Evolutionary conservation across 148 eudicot species (phyloP).

Genomic region (Chenopodium formosanum): DNA sequence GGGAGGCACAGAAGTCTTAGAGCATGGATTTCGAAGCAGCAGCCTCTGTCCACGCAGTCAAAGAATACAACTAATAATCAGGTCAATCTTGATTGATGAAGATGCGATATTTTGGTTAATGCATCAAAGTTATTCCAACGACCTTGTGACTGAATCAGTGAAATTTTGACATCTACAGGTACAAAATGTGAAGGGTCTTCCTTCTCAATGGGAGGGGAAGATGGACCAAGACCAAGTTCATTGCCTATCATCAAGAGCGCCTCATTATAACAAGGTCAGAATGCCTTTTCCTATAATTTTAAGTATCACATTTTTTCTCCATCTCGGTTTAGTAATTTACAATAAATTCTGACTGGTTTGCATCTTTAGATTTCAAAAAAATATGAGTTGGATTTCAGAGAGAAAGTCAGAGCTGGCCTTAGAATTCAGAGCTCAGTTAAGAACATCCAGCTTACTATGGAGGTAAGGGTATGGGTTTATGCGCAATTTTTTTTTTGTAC

Average conservation of each 20-base stretch:
- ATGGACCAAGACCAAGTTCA: conserved; percentile 48
- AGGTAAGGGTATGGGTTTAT: conserved; percentile 38
- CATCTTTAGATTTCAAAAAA: conserved; percentile 56
- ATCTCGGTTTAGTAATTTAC: background rate
- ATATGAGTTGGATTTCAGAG: conserved; percentile 91
- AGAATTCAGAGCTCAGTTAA: conserved; percentile 77
- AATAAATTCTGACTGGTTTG: background rate
- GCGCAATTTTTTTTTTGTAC: too few species aligned
- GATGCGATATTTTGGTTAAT: background rate
- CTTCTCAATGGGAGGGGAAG: conserved; percentile 59
- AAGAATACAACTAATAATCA: conserved; percentile 52
- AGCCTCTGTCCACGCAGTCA: conserved; percentile 55
- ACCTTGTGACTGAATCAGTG: background rate
- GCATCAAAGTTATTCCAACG: background rate
- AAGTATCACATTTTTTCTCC: background rate
- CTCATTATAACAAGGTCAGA: conserved; percentile 63
- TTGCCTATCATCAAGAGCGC: conserved; percentile 60
- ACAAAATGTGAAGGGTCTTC: conserved; percentile 57
- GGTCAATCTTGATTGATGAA: conserved; percentile 29
- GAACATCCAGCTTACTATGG: conserved; percentile 81
- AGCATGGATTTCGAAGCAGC: conserved; percentile 81
- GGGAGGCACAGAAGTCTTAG: conserved; percentile 84
- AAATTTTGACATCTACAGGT: conserved; percentile 9
- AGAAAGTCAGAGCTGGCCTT: conserved; percentile 63
- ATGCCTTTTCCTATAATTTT: background rate